Conservation (phyloP, 129 eudicot genomes). For the Erigeron canadensis region DNA sequence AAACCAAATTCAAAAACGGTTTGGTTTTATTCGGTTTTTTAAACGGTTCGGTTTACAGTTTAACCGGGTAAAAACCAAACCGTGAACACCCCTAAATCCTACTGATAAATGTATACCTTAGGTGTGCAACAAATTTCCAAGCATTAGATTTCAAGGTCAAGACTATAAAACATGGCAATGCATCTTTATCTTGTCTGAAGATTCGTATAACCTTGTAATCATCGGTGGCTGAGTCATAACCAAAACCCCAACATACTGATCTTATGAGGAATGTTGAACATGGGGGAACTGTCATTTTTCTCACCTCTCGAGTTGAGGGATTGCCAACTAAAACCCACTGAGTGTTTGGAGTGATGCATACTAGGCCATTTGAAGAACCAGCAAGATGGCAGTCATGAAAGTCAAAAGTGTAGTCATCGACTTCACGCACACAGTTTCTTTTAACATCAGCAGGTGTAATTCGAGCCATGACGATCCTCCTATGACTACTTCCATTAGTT, state of each 20-base stretch:
- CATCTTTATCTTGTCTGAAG: background rate
- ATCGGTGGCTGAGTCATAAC: background rate
- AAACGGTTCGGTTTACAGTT: too few relatives aligned
- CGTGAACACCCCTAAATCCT: too few relatives aligned
- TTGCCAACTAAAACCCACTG: background rate
- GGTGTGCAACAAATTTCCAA: background rate
- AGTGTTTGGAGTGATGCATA: background rate
- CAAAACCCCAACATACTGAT: constrained; percentile 9
- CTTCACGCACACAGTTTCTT: background rate
- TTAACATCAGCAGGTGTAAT: background rate
- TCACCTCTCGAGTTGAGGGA: constrained; percentile 7
- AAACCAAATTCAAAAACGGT: too few relatives aligned
- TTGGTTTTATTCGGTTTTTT: too few relatives aligned
- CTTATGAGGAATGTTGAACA: too few relatives aligned
- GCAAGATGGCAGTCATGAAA: background rate
- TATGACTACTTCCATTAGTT: background rate
- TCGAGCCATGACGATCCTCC: background rate
- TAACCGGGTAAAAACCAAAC: too few relatives aligned
- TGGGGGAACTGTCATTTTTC: background rate
- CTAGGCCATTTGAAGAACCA: constrained; percentile 20
- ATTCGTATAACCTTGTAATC: background rate
- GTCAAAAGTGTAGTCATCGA: background rate
- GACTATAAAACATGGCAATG: background rate
- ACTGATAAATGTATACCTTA: background rate
- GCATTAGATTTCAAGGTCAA: constrained; percentile 9